A percentile compares a stretch with the other conserved stretches of the same genome.
Evolutionary conservation across 495 filamentous ascomycete genomes (phyloP).

Genomic region (Penicillium nucicola): DNA sequence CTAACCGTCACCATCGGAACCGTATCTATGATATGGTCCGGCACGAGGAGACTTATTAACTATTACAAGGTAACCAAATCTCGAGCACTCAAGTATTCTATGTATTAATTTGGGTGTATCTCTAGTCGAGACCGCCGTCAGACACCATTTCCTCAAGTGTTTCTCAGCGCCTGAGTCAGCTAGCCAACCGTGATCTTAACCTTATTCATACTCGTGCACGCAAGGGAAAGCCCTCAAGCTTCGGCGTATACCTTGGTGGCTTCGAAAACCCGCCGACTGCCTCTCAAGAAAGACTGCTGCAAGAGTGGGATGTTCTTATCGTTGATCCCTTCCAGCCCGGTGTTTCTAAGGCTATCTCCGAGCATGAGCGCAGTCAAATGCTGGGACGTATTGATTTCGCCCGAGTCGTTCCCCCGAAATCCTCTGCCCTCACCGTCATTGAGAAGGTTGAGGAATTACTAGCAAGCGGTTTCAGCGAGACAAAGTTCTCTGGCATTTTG

Average conservation of each 20-base stretch:
- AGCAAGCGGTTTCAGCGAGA: slow-evolving; percentile 25
- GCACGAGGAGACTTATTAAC: slow-evolving; percentile 11
- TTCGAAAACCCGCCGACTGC: slow-evolving; percentile 32
- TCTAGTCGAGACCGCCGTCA: slow-evolving; percentile 23
- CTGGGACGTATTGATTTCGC: slow-evolving; percentile 44
- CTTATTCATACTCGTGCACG: slow-evolving; percentile 12
- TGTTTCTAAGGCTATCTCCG: slow-evolving; percentile 32
- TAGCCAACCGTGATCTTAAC: slow-evolving; percentile 24
- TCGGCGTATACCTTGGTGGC: slow-evolving; percentile 48
- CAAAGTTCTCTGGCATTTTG: slow-evolving; percentile 44
- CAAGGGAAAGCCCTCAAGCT: slow-evolving; percentile 37
- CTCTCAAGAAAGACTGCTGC: slow-evolving; percentile 31
- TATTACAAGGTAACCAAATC: slow-evolving; percentile 32
- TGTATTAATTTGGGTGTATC: not conserved
- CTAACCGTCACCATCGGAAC: slow-evolving; percentile 28
- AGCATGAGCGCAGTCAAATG: slow-evolving; percentile 21
- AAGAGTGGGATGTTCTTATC: slow-evolving; percentile 47
- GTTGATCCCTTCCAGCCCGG: slow-evolving; percentile 44
- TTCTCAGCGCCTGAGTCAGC: slow-evolving; percentile 20
- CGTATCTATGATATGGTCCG: slow-evolving; percentile 32
- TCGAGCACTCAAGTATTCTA: not conserved
- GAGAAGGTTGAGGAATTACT: slow-evolving; percentile 34
- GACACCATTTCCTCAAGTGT: slow-evolving; percentile 31
- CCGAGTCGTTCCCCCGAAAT: slow-evolving; percentile 21
- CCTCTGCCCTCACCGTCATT: slow-evolving; percentile 22